These are phyloP conservation scores for Aspergillus proliferans DNA, from an alignment of 2,329 filamentous ascomycete genomes.

Conservation along the genomic window DNA sequence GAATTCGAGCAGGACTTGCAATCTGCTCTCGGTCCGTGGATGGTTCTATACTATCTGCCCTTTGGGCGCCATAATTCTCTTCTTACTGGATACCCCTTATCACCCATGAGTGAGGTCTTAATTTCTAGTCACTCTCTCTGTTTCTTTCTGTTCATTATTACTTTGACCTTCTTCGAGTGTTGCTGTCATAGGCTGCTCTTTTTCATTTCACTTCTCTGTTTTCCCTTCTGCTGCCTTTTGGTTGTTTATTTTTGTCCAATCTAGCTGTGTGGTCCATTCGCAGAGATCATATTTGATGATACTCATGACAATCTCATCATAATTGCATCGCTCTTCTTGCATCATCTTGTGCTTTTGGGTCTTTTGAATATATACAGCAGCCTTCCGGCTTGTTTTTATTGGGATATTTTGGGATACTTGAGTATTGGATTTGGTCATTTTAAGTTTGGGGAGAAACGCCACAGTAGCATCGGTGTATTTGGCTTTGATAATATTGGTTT, in stretches of 20 bases:
- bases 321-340: neutral
- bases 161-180: constrained; percentile 4
- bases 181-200: constrained; percentile 1
- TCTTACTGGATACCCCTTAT: constrained; percentile 18
- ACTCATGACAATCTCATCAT: constrained; percentile 8
- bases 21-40: constrained; percentile 2
- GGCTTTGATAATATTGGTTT: too few relatives aligned
- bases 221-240: constrained; percentile 3
- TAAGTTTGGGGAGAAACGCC: too few relatives aligned
- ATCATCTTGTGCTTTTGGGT: neutral
- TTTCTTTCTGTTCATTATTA: neutral
- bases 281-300: constrained; percentile 2
- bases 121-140: neutral
- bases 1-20: constrained; percentile 11
- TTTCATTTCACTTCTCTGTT: constrained; percentile 2
- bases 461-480: too few relatives aligned
- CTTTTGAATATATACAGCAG: neutral
- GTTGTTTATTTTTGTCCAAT: constrained; percentile 2
- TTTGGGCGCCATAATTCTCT: constrained; percentile 16
- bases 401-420: too few relatives aligned
- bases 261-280: neutral
- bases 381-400: too few relatives aligned
- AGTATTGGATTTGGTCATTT: too few relatives aligned
- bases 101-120: constrained; percentile 18
- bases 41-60: constrained; percentile 1